Evolutionary conservation across 2,329 filamentous ascomycete species (phyloP).

Genomic region (Fusarium odoratissimum): DNA sequence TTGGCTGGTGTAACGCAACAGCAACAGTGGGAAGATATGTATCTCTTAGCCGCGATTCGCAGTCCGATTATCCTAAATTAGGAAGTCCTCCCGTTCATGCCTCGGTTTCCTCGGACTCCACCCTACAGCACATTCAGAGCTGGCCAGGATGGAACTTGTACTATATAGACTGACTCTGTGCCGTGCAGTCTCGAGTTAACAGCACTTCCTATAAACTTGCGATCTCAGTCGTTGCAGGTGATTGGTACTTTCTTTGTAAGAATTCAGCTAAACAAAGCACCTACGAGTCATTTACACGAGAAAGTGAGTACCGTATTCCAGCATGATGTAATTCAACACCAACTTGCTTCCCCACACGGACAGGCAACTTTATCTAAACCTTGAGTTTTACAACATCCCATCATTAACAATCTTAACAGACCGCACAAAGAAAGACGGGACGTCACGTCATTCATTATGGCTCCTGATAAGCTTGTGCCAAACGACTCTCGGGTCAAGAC

Average conservation of each 20-base stretch:
- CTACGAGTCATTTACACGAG: neutral
- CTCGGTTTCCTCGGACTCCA: conserved; percentile 22
- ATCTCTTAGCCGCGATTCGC: conserved; percentile 11
- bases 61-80: conserved; percentile 21
- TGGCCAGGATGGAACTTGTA: neutral
- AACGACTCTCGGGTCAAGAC: conserved; percentile 75
- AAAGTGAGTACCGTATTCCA: conserved; percentile 15
- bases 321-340: conserved; percentile 13
- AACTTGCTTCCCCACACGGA: neutral
- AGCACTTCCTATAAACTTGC: neutral
- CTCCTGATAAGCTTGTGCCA: conserved; percentile 71
- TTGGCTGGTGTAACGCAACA: conserved; percentile 23
- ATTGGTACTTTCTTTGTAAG: neutral
- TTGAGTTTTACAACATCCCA: neutral
- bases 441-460: conserved; percentile 50
- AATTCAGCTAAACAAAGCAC: neutral
- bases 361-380: neutral
- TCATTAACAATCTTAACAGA: conserved; percentile 19
- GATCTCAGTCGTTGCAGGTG: neutral
- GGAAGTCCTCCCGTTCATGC: conserved; percentile 34
- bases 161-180: conserved; percentile 5
- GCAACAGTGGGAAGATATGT: neutral
- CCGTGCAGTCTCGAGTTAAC: neutral
- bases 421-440: neutral
- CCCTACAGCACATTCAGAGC: conserved; percentile 1